Evolutionary conservation across 352 stramenopile genomes (phyloP), one percentile per base, ranked within the genome.

Genomic region (Globisporangium perplexum): DNA sequence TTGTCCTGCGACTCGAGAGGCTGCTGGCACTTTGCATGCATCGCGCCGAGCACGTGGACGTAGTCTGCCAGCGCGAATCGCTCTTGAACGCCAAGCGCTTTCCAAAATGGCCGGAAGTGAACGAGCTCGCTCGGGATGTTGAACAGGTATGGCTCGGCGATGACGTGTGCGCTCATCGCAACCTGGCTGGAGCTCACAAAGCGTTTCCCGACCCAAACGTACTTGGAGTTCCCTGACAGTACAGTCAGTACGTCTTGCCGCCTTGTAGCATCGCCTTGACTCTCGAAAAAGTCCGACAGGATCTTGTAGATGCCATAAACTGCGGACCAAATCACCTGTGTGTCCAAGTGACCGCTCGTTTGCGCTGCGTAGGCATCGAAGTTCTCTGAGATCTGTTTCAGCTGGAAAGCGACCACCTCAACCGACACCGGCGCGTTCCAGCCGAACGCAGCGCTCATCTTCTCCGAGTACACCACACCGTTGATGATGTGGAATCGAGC

Each of bases 121-220:
- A 85, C 57, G 45, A 88, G 42, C 43, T 90, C 79, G 58, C 63
- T 83, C 7, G 77, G 74, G 55, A 88, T 57, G 4, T 63, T 71
- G 57, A 71, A 83, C 35, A 90, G 65, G 50, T 88, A 87, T 6
- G 77, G 77, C 50, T 90, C 71, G 1, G 77, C 77, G 48, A 82
- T 84, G 38, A 87, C 65, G 36, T 66, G 53, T 30, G 68, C 66
- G 12, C 61, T 69, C 26, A 74, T 64, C 20, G 74, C 77, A 15
- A 90, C 79, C 47, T 84, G 73, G 50, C 58, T 69, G 14, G 68
- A 55, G 31, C 56, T 67, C 23, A 81, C 74, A 55, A 90, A 90
- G 23, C 59, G 62, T 33, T 77, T 68, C 28, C 75, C 73, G 55
- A 86, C 71, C 79, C 77, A 88, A 17, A 90, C 58, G 47, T 72